Evolutionary conservation across 2,329 filamentous ascomycete species (phyloP), one percentile per base, ranked within the genome.

Genomic region (Diaporthe amygdali): DNA sequence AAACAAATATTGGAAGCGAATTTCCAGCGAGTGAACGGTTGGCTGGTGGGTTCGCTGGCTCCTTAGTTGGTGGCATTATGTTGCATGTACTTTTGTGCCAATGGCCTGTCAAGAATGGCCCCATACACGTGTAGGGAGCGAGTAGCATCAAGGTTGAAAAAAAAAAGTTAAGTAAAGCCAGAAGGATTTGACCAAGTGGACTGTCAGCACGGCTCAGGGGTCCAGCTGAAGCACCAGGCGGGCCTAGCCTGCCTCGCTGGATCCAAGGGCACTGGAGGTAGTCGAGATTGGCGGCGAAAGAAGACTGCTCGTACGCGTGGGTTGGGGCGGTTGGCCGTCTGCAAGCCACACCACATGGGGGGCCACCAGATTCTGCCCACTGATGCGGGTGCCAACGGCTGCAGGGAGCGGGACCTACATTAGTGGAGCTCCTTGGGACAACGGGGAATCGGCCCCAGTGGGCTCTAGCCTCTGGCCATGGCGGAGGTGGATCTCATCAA

Each of bases 361-460:
- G 39, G 37, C 27, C 39, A 30, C 39, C 25, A 46, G 32, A 27
- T 34, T 46, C 56, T 63, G 59, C 55, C 59, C 34, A 47, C 17
- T 47, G 32, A 25, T 59, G 30, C 30, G 25, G 12, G 34, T 55
- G 32, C 41, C 22, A 56, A 47, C 39, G 66, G 66, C 66, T 68
- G 41, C 51, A 49, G 32, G 41, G 41, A 68, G 52, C 66, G 66
- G 66, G 66, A 68, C 66, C 66, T 68, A 56, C 66, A 55, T 59
- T 59, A 68, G 66, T 59, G 66, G 52, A 34, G 49, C 52, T 32
- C n/a, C 41, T 68, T 37, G 15, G 52, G 51, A 56, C 3, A 39
- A 68, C 51, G 30, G 52, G 51, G 39, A 47, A 34, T 22, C 47
- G 47, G 44, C 46, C 47, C 37, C 39, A 56, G 32, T 56, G 32